Evolutionary conservation across 140 eudicot genomes (phyloP).

Genomic region (Ambrosia hybrid): DNA sequence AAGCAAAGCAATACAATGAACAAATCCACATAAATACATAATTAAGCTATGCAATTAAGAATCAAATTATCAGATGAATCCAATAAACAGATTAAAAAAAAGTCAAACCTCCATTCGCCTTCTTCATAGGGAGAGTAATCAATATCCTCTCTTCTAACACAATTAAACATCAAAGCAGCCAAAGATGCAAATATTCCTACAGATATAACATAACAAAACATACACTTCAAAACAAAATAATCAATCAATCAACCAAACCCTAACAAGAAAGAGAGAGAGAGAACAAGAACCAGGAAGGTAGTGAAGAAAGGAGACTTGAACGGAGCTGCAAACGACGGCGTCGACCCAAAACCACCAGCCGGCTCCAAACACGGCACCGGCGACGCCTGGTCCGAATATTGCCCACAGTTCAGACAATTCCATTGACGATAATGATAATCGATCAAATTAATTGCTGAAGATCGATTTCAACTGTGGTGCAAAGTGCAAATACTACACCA

Average conservation of each 20-base stretch:
- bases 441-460: too few relatives aligned
- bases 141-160: slow-evolving; percentile 72
- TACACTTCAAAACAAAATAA: neutral
- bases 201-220: neutral
- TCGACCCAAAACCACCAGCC: slow-evolving; percentile 97
- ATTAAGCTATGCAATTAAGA: neutral
- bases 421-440: slow-evolving; percentile 43
- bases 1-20: slow-evolving; percentile 5
- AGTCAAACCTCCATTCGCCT: slow-evolving; percentile 79
- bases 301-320: slow-evolving; percentile 69
- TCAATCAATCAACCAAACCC: slow-evolving; percentile 21
- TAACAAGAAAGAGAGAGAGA: slow-evolving; percentile 11
- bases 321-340: slow-evolving; percentile 80
- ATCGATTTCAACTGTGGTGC: too few relatives aligned
- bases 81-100: slow-evolving; percentile 1
- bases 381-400: slow-evolving; percentile 71
- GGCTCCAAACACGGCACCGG: slow-evolving; percentile 86
- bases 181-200: slow-evolving; percentile 78
- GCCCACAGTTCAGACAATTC: slow-evolving; percentile 61
- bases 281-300: slow-evolving; percentile 67
- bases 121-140: slow-evolving; percentile 86
- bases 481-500: too few relatives aligned
- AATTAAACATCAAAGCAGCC: slow-evolving; percentile 91
- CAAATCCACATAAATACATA: neutral
- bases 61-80: neutral